Evolutionary conservation across 768 basidiomycete genomes (phyloP).

Genomic region (Mycena vitilis): DNA sequence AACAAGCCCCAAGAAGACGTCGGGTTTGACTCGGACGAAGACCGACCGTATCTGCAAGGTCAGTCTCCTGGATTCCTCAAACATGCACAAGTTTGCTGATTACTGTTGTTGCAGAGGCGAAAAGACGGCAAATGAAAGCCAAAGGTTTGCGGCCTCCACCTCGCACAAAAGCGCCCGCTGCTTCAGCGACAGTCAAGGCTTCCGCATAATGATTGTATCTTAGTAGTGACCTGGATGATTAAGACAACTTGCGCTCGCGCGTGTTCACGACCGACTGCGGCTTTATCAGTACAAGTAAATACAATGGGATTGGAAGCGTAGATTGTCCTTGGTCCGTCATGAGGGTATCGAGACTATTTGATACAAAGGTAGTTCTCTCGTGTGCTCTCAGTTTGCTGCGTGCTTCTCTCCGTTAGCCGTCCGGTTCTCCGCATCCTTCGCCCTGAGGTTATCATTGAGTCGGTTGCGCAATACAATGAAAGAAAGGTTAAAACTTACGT

Average conservation of each 20-base stretch:
- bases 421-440: conserved; percentile 16
- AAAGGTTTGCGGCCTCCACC: conserved; percentile 78
- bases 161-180: conserved; percentile 51
- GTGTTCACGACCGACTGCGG: neutral
- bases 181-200: conserved; percentile 42
- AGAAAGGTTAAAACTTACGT: conserved; percentile 19
- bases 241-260: neutral
- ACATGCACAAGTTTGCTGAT: conserved; percentile 17
- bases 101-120: conserved; percentile 64
- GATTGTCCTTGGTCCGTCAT: conserved; percentile 22
- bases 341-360: conserved; percentile 31
- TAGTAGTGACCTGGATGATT: no score
- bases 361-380: conserved; percentile 8
- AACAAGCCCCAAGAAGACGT: conserved; percentile 54
- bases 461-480: conserved; percentile 10
- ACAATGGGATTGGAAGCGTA: conserved; percentile 14
- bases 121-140: conserved; percentile 79
- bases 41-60: conserved; percentile 85
- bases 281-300: conserved; percentile 4
- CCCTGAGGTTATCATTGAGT: conserved; percentile 6
- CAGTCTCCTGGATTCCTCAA: conserved; percentile 44
- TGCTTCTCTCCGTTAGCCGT: neutral
- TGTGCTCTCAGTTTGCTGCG: conserved; percentile 4
- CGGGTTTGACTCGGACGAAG: conserved; percentile 81
- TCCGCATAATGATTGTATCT: conserved; percentile 30